These are phyloP conservation scores for Pseudogymnoascus sp. DNA, from an alignment of 2,329 filamentous ascomycete species.

Conservation along the genomic window DNA sequence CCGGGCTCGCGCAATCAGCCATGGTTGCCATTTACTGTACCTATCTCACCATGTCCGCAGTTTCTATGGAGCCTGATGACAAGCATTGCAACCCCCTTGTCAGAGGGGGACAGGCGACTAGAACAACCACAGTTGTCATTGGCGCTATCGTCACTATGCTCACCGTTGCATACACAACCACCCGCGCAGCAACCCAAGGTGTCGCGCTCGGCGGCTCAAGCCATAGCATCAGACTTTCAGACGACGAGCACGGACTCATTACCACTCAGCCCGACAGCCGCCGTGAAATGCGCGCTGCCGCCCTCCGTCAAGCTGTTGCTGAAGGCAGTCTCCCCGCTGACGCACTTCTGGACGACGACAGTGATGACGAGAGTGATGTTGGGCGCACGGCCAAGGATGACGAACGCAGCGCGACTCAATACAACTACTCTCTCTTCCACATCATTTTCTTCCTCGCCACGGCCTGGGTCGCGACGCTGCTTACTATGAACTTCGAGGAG, in stretches of 20 bases:
- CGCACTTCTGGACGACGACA: slow-evolving; percentile 64
- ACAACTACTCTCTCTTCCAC: slow-evolving; percentile 94
- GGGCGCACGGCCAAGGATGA: slow-evolving; percentile 65
- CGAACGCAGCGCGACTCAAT: slow-evolving; percentile 81
- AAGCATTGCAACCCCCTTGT: slow-evolving; percentile 89
- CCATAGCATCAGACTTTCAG: slow-evolving; percentile 51
- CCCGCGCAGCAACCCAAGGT: slow-evolving; percentile 85
- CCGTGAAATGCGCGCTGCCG: slow-evolving; percentile 87
- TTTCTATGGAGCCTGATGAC: slow-evolving; percentile 97
- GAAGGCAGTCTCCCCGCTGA: slow-evolving; percentile 87
- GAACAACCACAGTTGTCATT: slow-evolving; percentile 83
- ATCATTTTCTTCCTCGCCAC: slow-evolving; percentile 96
- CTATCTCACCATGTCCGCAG: slow-evolving; percentile 94
- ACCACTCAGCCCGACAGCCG: slow-evolving; percentile 72
- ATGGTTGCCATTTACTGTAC: slow-evolving; percentile 98
- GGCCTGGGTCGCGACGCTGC: slow-evolving; percentile 85
- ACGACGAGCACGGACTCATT: slow-evolving; percentile 81
- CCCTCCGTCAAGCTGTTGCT: slow-evolving; percentile 83
- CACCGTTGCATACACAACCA: slow-evolving; percentile 95
- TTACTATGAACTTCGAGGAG: slow-evolving; percentile 70
- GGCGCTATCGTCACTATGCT: slow-evolving; percentile 94
- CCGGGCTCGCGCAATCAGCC: slow-evolving; percentile 90
- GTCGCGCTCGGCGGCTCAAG: slow-evolving; percentile 61
- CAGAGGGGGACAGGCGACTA: slow-evolving; percentile 69
- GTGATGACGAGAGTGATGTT: slow-evolving; percentile 56